These are phyloP conservation scores for Penicillium subrubescens DNA, from an alignment of 495 filamentous ascomycete genomes.

Conservation along the genomic window DNA sequence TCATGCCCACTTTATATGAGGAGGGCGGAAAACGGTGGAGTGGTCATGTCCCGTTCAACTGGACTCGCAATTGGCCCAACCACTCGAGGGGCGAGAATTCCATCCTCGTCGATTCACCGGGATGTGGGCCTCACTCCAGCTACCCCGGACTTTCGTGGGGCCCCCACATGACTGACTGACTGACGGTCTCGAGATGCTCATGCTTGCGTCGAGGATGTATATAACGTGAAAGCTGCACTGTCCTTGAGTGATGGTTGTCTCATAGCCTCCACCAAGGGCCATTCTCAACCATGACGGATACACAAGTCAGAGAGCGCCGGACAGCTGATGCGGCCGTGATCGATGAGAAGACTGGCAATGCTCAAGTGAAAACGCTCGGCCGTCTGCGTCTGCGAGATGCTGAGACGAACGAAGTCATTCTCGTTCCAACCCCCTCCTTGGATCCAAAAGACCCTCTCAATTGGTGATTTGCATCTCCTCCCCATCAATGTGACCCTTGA, in stretches of 20 bases:
- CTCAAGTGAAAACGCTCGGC: slow-evolving; percentile 34
- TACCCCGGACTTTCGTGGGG: neutral
- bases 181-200: neutral
- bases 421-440: slow-evolving; percentile 29
- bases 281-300: neutral
- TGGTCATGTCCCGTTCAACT: neutral
- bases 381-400: slow-evolving; percentile 50
- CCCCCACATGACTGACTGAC: neutral
- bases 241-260: neutral
- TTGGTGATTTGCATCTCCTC: slow-evolving; percentile 31
- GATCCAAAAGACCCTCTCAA: slow-evolving; percentile 38
- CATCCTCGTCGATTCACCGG: neutral
- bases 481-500: slow-evolving; percentile 27
- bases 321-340: neutral
- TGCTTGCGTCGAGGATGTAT: neutral
- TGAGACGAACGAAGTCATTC: slow-evolving; percentile 43
- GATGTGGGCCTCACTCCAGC: slow-evolving; percentile 2
- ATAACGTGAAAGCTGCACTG: neutral
- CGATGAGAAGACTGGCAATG: neutral
- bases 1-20: neutral
- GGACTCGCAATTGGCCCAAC: neutral
- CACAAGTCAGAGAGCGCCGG: neutral
- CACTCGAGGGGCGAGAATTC: neutral
- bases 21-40: neutral
- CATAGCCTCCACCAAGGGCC: neutral